Conservation (phyloP, 495 filamentous ascomycete species). For the Pseudoneurospora amorphoporcata region DNA sequence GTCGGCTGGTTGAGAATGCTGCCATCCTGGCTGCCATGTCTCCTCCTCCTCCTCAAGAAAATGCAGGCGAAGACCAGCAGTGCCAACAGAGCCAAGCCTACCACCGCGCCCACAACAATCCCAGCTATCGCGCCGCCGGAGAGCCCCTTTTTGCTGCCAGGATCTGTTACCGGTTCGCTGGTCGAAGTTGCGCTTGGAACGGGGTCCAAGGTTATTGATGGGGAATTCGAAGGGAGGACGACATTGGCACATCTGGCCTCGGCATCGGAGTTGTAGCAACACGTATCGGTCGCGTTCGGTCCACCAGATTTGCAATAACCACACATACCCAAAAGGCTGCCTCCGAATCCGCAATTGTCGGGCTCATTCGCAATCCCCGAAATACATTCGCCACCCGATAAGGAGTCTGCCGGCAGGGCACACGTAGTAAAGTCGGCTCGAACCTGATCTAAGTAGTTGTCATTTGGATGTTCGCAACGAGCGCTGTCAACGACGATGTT, state of each 20-base stretch:
- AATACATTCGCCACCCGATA: conserved; percentile 63
- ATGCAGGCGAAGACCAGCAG: conserved; percentile 52
- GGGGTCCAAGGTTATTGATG: conserved; percentile 54
- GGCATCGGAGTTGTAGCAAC: conserved; percentile 75
- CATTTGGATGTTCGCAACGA: conserved; percentile 55
- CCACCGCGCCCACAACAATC: conserved; percentile 72
- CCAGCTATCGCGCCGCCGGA: conserved; percentile 84
- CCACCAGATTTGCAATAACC: conserved; percentile 74
- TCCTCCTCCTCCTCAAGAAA: conserved; percentile 44
- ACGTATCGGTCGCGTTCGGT: conserved; percentile 86
- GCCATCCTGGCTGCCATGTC: conserved; percentile 48
- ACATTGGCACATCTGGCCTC: conserved; percentile 60
- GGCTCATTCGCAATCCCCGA: conserved; percentile 70
- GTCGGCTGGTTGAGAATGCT: conserved; percentile 80
- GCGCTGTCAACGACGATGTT: conserved; percentile 64
- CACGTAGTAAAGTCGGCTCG: conserved; percentile 90
- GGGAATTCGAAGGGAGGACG: conserved; percentile 61
- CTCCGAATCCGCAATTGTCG: conserved; percentile 74
- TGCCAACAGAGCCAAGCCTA: conserved; percentile 56
- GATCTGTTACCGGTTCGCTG: conserved; percentile 31
- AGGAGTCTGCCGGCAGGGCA: conserved; percentile 64
- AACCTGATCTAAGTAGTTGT: conserved; percentile 63
- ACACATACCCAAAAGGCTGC: conserved; percentile 78
- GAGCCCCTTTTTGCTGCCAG: conserved; percentile 38
- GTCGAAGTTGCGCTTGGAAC: conserved; percentile 35